Base-by-base conservation (phyloP, 768 basidiomycete genomes). In the Leccinum barrowsii region DNA sequence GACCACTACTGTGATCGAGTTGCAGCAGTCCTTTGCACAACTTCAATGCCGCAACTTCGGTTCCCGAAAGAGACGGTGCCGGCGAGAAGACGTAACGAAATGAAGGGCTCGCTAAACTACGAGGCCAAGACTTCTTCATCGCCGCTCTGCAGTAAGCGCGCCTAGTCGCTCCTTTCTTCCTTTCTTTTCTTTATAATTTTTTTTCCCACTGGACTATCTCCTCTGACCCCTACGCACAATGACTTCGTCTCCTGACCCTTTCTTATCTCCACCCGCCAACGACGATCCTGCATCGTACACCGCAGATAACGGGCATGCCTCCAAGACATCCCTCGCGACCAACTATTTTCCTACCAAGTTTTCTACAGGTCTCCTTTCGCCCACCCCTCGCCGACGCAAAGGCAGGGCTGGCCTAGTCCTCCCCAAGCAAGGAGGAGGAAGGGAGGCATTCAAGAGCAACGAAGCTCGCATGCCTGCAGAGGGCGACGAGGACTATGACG, bases 341-440 rank as follows among this genome's bases (percentile, higher is more conserved):
- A 89, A 90, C 72, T 93, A 89, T 68, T 77, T 91, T 21, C 90
- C 90, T 11, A 74, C 78, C 56, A 93, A 93, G 73, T 90, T 92
- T 73, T 85, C 87, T 13, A 73, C 73, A 55, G 69, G 70, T 63
- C 72, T 77, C 70, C 62, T 80, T 72, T 66, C 75, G 68, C 56
- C 82, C 69, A 61, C 70, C 74, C 52, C 73, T 78, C 58, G 71
- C 74, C 49, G 67, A 73, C 60, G 70, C 68, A 66, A 46, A 69
- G 35, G 66, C 66, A 70, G 80, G 65, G 67, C 65, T 28, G 68
- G 62, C 8, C 61, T 71, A 10, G 64, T 68, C 37, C 59, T 83
- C 13, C 84, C 82, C 12, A 87, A 87, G 72, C 80, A 76, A 35
- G 89, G 89, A 40, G 89, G 89, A 15, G 88, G 89, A 0, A 76